phyloP scores from a whole-genome alignment of 108 stramenopile species.

The Cylindrotheca closterium region DNA sequence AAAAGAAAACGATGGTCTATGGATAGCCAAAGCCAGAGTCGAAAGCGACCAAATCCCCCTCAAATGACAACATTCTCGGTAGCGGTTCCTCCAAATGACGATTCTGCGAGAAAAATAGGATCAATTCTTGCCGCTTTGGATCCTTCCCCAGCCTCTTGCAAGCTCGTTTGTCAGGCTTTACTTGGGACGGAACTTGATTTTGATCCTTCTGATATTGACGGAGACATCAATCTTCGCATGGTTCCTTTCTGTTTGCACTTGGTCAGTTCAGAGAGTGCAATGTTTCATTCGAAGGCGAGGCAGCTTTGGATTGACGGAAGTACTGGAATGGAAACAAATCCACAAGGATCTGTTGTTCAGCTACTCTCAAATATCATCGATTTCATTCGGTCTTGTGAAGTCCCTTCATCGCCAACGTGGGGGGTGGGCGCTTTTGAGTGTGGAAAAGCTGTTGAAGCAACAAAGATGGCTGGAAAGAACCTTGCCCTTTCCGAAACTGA shows the following conservation, averaged over 20 bases:
- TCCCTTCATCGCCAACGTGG: constrained; percentile 9
- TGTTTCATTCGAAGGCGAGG: constrained; percentile 1
- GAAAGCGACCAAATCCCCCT: neutral
- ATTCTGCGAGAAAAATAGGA: constrained; percentile 14
- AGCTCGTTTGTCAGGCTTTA: constrained; percentile 23
- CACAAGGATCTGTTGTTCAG: constrained; percentile 1
- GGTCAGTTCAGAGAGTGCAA: constrained; percentile 3
- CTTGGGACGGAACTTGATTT: constrained; percentile 21
- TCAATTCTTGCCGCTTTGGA: constrained; percentile 13
- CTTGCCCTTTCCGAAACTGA: constrained; percentile 8
- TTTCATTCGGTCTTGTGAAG: constrained; percentile 13
- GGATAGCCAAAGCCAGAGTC: neutral
- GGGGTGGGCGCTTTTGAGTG: constrained; percentile 9
- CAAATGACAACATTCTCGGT: neutral
- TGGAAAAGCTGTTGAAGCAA: constrained; percentile 3
- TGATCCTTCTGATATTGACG: constrained; percentile 22
- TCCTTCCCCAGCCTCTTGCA: constrained; percentile 16
- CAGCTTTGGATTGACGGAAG: neutral
- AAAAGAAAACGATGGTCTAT: constrained; percentile 10
- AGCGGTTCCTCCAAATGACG: constrained; percentile 3
- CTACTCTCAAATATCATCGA: constrained; percentile 23
- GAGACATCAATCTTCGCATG: constrained; percentile 25
- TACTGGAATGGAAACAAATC: neutral
- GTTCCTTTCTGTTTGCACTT: constrained; percentile 2
- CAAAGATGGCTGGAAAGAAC: neutral